Base-by-base conservation (phyloP, 805 yeast genomes). In the Tetrapisispora iriomotensis region DNA sequence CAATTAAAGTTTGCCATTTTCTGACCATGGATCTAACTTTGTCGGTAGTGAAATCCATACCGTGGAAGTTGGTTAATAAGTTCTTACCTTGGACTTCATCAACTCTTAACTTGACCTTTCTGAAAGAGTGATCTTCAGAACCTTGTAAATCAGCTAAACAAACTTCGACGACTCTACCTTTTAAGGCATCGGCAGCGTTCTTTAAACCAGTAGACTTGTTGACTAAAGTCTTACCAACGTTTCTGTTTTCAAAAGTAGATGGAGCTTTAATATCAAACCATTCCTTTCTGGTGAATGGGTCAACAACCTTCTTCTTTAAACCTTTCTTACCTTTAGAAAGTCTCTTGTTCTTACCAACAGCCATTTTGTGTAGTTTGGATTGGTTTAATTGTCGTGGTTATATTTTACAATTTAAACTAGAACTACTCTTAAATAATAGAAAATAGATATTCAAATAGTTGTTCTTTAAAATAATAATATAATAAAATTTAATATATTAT, bases 231-330 rank as follows among this genome's bases (percentile, higher is more conserved):
- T 90, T 88, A 72, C 97, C 97, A 66, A 87, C 96, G 64, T 84
- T 85, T 75, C 96, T 88, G 83, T 85, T 86, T 74, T 88, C 96
- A 65, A 88, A 90, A 61, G 96, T 87, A 62, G 96, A 81, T 66
- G 97, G 97, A 56, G 97, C 97, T 77, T 88, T 87, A 74, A 88
- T 85, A 71, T 84, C 94, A 71, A 75, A 88, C 97, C 97, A 90
- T 64, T 88, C 97, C 76, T 90, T 90, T 74, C 88, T 87, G 81
- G 95, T 77, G 92, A 90, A 90, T 67, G 97, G 97, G 79, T 90
- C 98, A 59, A 87, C 94, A 67, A 84, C 92, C 82, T 82, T 90
- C 94, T 90, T 92, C 94, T 90, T 90, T 71, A 86, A 75, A 66
- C 97, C 96, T 75, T 90, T 90, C 86, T 82, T 82, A 66, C 92